Evolutionary conservation across 2,329 filamentous ascomycete genomes (phyloP).

Genomic region (Colletotrichum salicis): DNA sequence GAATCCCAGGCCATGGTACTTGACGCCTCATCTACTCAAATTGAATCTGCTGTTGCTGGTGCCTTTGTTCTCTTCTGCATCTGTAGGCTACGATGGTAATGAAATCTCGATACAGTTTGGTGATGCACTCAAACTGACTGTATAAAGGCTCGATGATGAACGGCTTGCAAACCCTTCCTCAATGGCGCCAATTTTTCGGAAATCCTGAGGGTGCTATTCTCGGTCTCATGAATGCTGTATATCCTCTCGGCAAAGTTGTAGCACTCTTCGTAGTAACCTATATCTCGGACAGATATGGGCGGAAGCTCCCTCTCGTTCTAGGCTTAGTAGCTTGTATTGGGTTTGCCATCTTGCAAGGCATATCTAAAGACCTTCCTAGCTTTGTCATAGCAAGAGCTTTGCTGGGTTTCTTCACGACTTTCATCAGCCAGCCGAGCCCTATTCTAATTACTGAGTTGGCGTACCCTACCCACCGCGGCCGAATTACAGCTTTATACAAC

Average conservation of each 20-base stretch:
- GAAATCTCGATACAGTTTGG: background rate
- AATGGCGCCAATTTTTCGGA: constrained; percentile 50
- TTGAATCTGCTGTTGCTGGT: constrained; percentile 56
- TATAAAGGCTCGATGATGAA: constrained; percentile 50
- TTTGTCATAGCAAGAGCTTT: constrained; percentile 48
- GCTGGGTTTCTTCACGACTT: constrained; percentile 46
- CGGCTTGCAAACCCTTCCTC: constrained; percentile 48
- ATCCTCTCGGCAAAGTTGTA: constrained; percentile 28
- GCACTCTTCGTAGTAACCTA: constrained; percentile 27
- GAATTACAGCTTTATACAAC: constrained; percentile 56
- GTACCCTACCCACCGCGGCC: constrained; percentile 47
- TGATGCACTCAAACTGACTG: rapidly evolving
- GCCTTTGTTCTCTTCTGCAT: constrained; percentile 53
- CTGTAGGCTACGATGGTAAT: constrained; percentile 52
- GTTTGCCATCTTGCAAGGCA: constrained; percentile 43
- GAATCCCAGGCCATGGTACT: constrained; percentile 55
- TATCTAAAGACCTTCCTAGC: constrained; percentile 37
- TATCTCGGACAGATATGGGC: constrained; percentile 48
- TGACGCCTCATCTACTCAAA: constrained; percentile 51
- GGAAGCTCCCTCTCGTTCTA: constrained; percentile 45
- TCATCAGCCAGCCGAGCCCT: constrained; percentile 44
- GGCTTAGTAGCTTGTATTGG: constrained; percentile 45
- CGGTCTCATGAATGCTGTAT: constrained; percentile 27
- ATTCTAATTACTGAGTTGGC: constrained; percentile 49
- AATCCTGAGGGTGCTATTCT: constrained; percentile 18